Evolutionary conservation across 1,139 yeast genomes (phyloP), one percentile per base, ranked within the genome.

Genomic region (Debaryomyces fabryi): DNA sequence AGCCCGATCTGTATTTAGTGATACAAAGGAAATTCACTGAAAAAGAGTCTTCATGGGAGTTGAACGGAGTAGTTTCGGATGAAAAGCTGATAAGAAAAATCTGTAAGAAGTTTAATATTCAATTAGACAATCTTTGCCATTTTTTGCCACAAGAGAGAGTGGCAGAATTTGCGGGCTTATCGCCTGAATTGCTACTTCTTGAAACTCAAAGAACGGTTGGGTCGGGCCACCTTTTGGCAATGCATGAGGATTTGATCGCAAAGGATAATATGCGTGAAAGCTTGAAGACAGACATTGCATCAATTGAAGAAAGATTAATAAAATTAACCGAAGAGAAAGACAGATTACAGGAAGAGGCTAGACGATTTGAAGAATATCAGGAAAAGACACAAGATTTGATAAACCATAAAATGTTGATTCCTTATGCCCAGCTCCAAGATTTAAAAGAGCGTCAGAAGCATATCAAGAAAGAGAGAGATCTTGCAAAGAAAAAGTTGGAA

Each of bases 111-210:
- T 77, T 84, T 54, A 88, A 88, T 58, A 88, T 95, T 51, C 98
- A 93, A 60, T 75, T 95, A 49, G 96, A 90, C 63, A 95, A 92
- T 60, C 74, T 93, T 49, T 93, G 99, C 60, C 98, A 93, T 62
- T 95, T 95, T 62, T 69, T 95, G 46, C 97, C 99, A 0, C 99
- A 95, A 62, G 99, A 93, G 59, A 77, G 96, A 54, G 99, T 93
- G 7, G 93, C 96, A 1, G 92, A 90, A 55, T 95, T 95, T 71
- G 96, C 98, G 0, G 82, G 86, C 5, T 70, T 90, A 52, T 79
- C 88, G 13, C 88, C 96, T 0, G 92, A 87, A 52, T 83, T 84
- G 53, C 69, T 93, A 9, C 72, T 95, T 9, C 61, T 76, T 30
- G 96, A 89, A 59, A 89, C 96, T 0, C 90, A 91, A 60, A 73